Percentiles rank a stretch among this genome's conserved stretches.
Evolutionary conservation across 2,329 filamentous ascomycete species (phyloP).

Genomic region (Diaporthe citriasiana): DNA sequence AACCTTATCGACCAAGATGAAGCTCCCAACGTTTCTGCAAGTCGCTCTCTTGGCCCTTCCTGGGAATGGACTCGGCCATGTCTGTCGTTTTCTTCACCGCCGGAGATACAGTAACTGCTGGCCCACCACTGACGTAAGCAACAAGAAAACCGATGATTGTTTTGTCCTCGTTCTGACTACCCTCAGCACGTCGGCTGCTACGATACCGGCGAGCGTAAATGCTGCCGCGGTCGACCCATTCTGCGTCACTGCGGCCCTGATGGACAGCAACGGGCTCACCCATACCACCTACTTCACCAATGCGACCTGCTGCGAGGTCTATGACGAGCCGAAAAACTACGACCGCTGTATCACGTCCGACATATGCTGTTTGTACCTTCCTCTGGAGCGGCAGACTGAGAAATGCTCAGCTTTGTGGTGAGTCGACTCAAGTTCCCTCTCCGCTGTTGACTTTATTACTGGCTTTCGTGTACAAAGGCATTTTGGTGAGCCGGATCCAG

Average conservation of each 20-base stretch:
- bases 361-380: background rate
- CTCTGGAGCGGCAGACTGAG: too few relatives aligned
- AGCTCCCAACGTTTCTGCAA: background rate
- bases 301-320: background rate
- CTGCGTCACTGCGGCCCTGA: background rate
- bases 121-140: background rate
- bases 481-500: background rate
- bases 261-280: background rate
- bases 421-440: background rate
- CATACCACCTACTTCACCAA: background rate
- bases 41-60: background rate
- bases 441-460: too few relatives aligned
- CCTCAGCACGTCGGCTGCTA: background rate
- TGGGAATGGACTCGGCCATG: background rate
- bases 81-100: background rate
- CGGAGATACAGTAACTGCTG: background rate
- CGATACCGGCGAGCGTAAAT: background rate
- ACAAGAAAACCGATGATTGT: too few relatives aligned
- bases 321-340: background rate
- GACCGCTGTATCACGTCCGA: background rate
- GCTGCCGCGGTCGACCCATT: background rate
- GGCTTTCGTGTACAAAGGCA: background rate
- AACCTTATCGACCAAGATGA: background rate
- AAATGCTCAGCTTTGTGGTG: slow-evolving; percentile 1
- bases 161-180: background rate